phyloP scores from a whole-genome alignment of 2,329 filamentous ascomycete genomes.

The Colletotrichum sp. region DNA sequence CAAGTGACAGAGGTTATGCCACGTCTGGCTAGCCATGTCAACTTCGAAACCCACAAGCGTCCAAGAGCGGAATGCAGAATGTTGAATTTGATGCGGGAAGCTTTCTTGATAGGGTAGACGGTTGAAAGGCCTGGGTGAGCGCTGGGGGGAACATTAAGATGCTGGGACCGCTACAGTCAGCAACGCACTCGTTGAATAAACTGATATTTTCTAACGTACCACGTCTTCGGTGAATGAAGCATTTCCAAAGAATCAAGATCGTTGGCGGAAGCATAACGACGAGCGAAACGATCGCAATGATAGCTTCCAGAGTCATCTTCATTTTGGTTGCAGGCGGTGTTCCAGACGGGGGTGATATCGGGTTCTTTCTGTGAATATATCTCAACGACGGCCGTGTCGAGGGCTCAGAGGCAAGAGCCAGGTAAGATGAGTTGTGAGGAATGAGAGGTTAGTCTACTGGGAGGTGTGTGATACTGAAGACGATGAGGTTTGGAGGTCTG shows the following conservation, averaged over 20 bases:
- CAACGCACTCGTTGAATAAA: neutral
- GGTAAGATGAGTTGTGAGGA: no score
- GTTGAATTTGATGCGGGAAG: neutral
- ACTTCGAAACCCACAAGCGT: neutral
- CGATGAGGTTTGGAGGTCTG: no score
- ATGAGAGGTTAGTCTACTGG: no score
- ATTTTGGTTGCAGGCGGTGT: neutral
- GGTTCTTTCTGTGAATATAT: neutral
- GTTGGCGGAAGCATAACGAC: neutral
- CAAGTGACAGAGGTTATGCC: neutral
- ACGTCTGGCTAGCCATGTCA: neutral
- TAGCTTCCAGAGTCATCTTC: slow-evolving; percentile 4
- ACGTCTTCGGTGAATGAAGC: neutral
- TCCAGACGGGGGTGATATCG: fast-evolving
- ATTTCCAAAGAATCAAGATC: slow-evolving; percentile 1
- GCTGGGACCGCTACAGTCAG: neutral
- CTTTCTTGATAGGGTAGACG: neutral
- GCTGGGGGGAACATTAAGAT: neutral
- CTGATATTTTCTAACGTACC: neutral
- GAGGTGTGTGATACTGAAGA: no score
- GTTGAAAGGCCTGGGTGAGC: neutral
- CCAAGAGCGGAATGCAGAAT: neutral
- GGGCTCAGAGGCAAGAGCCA: no score
- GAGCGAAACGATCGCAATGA: neutral
- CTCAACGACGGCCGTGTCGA: neutral